These are phyloP conservation scores for Diplodia seriata DNA, from an alignment of 2,329 filamentous ascomycete genomes.

Conservation along the genomic window DNA sequence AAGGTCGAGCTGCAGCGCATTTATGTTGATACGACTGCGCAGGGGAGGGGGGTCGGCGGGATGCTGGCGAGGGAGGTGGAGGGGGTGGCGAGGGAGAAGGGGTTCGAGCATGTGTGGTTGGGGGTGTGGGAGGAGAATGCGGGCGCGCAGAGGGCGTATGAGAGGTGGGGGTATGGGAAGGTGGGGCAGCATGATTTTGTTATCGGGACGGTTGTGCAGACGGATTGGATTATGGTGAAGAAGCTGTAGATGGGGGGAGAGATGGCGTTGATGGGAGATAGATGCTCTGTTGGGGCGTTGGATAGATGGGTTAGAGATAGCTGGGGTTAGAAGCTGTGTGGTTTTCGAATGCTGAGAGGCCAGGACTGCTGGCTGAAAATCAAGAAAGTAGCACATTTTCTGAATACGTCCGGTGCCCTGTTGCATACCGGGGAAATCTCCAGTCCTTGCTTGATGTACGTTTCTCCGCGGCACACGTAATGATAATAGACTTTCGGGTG, in stretches of 20 bases:
- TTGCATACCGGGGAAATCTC: too few species aligned
- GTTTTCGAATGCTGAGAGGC: too few species aligned
- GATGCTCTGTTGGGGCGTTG: too few species aligned
- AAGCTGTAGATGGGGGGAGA: background rate
- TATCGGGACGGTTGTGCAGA: conserved; percentile 52
- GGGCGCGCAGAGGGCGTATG: conserved; percentile 51
- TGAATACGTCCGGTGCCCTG: too few species aligned
- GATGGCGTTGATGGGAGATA: too few species aligned
- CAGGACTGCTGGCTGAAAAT: too few species aligned
- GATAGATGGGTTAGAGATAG: too few species aligned
- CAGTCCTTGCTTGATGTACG: too few species aligned
- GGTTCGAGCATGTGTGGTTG: conserved; percentile 52
- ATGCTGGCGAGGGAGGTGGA: conserved; percentile 35
- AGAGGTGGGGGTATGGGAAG: conserved; percentile 50
- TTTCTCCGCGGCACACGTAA: too few species aligned
- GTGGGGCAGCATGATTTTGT: conserved; percentile 54
- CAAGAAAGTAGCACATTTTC: too few species aligned
- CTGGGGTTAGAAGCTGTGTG: too few species aligned
- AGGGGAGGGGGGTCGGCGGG: conserved; percentile 52
- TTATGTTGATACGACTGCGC: conserved; percentile 48
- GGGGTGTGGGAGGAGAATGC: conserved; percentile 59
- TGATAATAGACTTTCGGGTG: too few species aligned
- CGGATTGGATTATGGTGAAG: conserved; percentile 54
- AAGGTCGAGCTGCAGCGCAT: conserved; percentile 54
- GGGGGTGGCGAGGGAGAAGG: conserved; percentile 47